phyloP scores from a whole-genome alignment of 2,329 filamentous ascomycete genomes.

The Arthrobotrys pseudoclavata region DNA sequence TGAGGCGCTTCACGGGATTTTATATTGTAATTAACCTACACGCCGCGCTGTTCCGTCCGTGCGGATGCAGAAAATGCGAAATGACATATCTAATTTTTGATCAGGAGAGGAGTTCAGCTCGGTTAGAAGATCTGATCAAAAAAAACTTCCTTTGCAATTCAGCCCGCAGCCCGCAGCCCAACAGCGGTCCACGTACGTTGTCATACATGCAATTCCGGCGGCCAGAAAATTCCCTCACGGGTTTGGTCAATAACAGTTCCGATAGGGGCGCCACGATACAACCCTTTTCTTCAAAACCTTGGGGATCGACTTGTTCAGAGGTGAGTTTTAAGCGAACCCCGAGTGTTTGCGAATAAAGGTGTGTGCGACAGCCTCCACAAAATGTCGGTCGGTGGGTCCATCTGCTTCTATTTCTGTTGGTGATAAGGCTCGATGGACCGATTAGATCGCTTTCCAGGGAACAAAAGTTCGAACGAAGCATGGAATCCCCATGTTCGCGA shows the following conservation, averaged over 20 bases:
- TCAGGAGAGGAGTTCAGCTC: constrained; percentile 1
- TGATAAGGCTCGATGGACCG: not conserved
- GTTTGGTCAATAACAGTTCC: not conserved
- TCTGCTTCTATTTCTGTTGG: not conserved
- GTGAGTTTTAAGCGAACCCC: constrained; percentile 1
- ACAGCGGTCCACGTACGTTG: not conserved
- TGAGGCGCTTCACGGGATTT: not conserved
- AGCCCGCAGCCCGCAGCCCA: not conserved
- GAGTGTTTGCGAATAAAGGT: not conserved
- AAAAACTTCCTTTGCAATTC: not conserved
- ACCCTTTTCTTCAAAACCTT: not conserved
- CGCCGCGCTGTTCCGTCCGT: too few relatives aligned
- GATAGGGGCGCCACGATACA: not conserved
- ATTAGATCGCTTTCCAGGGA: not conserved
- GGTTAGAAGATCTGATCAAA: constrained; percentile 14
- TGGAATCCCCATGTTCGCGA: constrained; percentile 6
- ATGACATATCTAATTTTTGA: too few relatives aligned
- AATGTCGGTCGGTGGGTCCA: not conserved
- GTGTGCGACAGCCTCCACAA: not conserved
- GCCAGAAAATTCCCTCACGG: constrained; percentile 2
- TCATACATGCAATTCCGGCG: not conserved
- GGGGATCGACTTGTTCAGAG: too few relatives aligned
- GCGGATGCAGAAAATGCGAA: too few relatives aligned
- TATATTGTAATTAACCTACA: not conserved
- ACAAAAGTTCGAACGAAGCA: not conserved